Evolutionary conservation across 495 filamentous ascomycete species (phyloP).

Genomic region (Daldinia vernicosa): DNA sequence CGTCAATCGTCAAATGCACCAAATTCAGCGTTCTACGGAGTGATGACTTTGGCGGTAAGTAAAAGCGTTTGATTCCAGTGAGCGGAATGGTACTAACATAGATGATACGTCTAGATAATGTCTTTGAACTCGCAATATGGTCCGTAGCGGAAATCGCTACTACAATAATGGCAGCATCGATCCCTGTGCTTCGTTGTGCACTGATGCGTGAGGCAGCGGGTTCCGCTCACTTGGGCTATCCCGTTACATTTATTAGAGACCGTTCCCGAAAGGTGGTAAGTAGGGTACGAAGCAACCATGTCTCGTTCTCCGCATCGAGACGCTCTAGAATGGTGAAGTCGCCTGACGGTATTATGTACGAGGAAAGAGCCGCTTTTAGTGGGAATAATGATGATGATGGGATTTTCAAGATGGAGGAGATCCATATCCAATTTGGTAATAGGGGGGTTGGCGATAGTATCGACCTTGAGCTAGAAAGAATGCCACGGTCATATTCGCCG

Average conservation of each 20-base stretch:
- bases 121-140: slow-evolving; percentile 45
- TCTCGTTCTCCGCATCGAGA: neutral
- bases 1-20: neutral
- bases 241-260: neutral
- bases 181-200: slow-evolving; percentile 46
- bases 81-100: slow-evolving; percentile 16
- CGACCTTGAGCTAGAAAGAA: neutral
- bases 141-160: slow-evolving; percentile 46
- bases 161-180: slow-evolving; percentile 49
- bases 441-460: neutral
- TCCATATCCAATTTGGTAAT: neutral
- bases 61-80: neutral
- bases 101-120: slow-evolving; percentile 30
- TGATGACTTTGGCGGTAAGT: neutral
- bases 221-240: neutral
- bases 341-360: neutral
- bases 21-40: neutral
- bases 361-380: neutral
- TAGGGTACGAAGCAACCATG: neutral
- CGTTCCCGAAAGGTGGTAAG: neutral
- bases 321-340: neutral
- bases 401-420: neutral
- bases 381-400: neutral
- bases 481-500: neutral
- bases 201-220: slow-evolving; percentile 28